phyloP scores from a whole-genome alignment of 305 asterid genomes.

The Caryopteris hybrid region DNA sequence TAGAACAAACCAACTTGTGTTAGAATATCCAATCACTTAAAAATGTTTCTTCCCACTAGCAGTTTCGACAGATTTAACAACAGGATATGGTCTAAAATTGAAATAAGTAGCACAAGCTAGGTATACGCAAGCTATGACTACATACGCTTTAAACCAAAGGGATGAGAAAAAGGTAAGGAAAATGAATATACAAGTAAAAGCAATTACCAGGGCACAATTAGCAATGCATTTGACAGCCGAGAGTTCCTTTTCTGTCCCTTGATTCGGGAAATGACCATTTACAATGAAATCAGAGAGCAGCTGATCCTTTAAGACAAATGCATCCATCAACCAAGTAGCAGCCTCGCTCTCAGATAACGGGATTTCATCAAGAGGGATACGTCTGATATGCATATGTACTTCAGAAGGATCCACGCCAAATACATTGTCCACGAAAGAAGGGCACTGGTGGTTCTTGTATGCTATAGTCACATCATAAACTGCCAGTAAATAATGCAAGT shows the following conservation, averaged over 20 bases:
- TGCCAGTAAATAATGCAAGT: conserved; percentile 17
- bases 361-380: conserved; percentile 42
- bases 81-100: conserved; percentile 27
- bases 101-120: conserved; percentile 35
- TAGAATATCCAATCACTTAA: conserved; percentile 7
- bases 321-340: conserved; percentile 44
- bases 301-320: conserved; percentile 41
- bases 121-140: conserved; percentile 46
- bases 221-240: conserved; percentile 45
- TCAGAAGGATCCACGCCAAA: conserved; percentile 67
- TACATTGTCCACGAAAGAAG: conserved; percentile 61
- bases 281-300: conserved; percentile 45
- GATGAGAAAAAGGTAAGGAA: conserved; percentile 42
- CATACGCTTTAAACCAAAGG: conserved; percentile 49
- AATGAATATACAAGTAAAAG: conserved; percentile 34
- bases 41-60: conserved; percentile 15
- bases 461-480: conserved; percentile 70
- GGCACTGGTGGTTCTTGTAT: conserved; percentile 53
- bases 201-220: conserved; percentile 36
- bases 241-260: conserved; percentile 51
- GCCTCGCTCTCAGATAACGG: conserved; percentile 31
- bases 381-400: conserved; percentile 60
- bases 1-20: background rate
- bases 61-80: conserved; percentile 15
- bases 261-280: conserved; percentile 50